Evolutionary conservation across 1,284 basidiomycete genomes (phyloP), one percentile per base, ranked within the genome.

Genomic region (Trametes hirsuta): DNA sequence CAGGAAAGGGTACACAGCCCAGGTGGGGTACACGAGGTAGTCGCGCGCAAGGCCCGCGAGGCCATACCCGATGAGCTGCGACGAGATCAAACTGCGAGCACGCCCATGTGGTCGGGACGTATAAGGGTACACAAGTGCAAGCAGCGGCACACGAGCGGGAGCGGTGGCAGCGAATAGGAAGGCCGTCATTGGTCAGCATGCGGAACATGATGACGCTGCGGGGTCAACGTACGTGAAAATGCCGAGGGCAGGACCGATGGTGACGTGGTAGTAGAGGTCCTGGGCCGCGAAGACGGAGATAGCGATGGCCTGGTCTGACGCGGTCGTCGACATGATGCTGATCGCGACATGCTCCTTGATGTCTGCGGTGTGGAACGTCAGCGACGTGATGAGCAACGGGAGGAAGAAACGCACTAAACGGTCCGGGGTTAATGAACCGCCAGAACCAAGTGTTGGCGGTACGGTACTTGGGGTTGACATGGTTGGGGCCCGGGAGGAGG

Each of bases 11-110:
- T 69, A 70, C 22, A 62, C 42, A 4, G 60, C 60, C 60, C 60
- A 62, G 10, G 90, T 83, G 0, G 96, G 95, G 84, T 91, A 96
- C 48, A 95, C 90, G 67, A 96, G 86, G 79, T 93, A 93, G 62
- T 86, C 84, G 34, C 93, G 84, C 55, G 90, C 84, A 58, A 94
- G 67, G 15, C 96, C 97, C 25, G 91, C 93, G 66, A 87, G 78
- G n/a, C 86, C 81, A 75, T 90, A 90, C 11, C 90, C 93, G 68
- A 94, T 76, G 55, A 90, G 76, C 71, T 95, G 90, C 22, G 60
- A 62, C n/a, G 60, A 47, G 30, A 62, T 62, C 37, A 62, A 39
- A 5, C 60, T 62, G 48, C 14, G 18, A 47, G 14, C n/a, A 39
- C 11, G 22, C 2, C 40, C 65, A 54, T 55, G 66, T 60, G 21